Evolutionary conservation across 257 asterid species (phyloP), one percentile per base, ranked within the genome.

Genomic region (Ajuga chamaepitys): DNA sequence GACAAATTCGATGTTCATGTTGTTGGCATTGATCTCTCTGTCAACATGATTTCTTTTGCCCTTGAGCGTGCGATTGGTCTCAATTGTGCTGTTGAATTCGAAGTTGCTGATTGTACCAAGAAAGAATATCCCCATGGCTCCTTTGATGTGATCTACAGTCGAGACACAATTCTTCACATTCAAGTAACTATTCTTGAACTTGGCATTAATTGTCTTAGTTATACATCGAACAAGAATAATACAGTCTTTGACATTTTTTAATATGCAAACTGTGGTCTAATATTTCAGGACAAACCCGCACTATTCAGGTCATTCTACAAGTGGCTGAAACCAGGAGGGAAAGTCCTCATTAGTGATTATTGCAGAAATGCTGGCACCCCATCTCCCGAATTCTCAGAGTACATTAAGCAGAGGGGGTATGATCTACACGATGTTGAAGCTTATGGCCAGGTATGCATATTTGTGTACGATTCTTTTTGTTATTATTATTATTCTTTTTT

Each of bases 261-360:
- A 30, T 52, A 6, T 34, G 50, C 38, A 44, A 17, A 34, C 16
- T 20, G 1, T 32, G 69, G 66, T 37, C 7, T 37, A 56, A 7
- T 11, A 64, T 53, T 75, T 48, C 93, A 94, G 99, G 99, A 94
- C 84, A 94, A 94, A 72, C 95, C 95, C 22, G 81, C 96, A 32
- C 65, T 94, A 16, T 94, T 94, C 83, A 85, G 80, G 70, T 84
- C 89, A 11, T 94, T 94, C 85, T 82, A 86, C 91, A 85, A 85
- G 80, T 94, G 99, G 99, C 80, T 94, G 80, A 90, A 88, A 78
- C 99, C 99, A 2, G 97, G 99, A 45, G 99, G 99, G 66, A 90
- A 75, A 75, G 88, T 94, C 58, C 95, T 94, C 18, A 90, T 86
- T 28, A 88, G 87, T 44, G 99, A 94, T 77, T 94, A 94, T 82